Evolutionary conservation across 148 eudicot species (phyloP).

Genomic region (Suaeda aralocaspica): DNA sequence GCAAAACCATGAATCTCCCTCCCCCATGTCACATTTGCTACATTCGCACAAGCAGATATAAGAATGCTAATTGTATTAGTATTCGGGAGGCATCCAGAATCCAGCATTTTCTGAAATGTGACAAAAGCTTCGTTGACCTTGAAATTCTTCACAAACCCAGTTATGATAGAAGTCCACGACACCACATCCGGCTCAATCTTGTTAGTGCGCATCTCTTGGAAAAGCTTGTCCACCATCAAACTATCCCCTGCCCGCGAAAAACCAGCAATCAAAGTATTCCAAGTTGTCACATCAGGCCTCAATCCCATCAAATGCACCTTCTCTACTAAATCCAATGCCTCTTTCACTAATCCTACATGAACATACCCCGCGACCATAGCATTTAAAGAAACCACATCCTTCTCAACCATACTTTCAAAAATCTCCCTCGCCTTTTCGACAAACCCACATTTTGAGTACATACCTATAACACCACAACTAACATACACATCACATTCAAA

Average conservation of each 20-base stretch:
- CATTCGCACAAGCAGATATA: slow-evolving; percentile 67
- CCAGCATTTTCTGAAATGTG: slow-evolving; percentile 58
- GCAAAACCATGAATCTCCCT: slow-evolving; percentile 75
- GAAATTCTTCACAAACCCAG: slow-evolving; percentile 67
- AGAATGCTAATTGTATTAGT: slow-evolving; percentile 65
- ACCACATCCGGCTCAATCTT: slow-evolving; percentile 79
- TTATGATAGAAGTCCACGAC: slow-evolving; percentile 77
- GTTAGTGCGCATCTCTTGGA: slow-evolving; percentile 43
- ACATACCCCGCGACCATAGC: slow-evolving; percentile 70
- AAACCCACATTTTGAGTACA: slow-evolving; percentile 67
- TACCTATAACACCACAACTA: slow-evolving; percentile 62
- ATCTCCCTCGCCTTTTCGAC: slow-evolving; percentile 52
- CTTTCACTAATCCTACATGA: slow-evolving; percentile 49
- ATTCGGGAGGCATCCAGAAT: slow-evolving; percentile 42
- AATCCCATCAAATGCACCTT: slow-evolving; percentile 34
- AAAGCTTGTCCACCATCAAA: slow-evolving; percentile 50
- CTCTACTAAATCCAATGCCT: slow-evolving; percentile 56
- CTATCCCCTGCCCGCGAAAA: slow-evolving; percentile 65
- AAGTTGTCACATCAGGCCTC: slow-evolving; percentile 65
- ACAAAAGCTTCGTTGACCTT: slow-evolving; percentile 44
- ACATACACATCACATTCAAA: slow-evolving; percentile 54
- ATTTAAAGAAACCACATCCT: slow-evolving; percentile 64
- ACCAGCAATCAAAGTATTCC: slow-evolving; percentile 74
- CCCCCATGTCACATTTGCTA: slow-evolving; percentile 51
- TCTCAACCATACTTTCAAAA: slow-evolving; percentile 46